Percentiles rank a stretch among this genome's conserved stretches.
phyloP scores from a whole-genome alignment of 2,329 filamentous ascomycete genomes.

The Pyrenochaeta sp. region DNA sequence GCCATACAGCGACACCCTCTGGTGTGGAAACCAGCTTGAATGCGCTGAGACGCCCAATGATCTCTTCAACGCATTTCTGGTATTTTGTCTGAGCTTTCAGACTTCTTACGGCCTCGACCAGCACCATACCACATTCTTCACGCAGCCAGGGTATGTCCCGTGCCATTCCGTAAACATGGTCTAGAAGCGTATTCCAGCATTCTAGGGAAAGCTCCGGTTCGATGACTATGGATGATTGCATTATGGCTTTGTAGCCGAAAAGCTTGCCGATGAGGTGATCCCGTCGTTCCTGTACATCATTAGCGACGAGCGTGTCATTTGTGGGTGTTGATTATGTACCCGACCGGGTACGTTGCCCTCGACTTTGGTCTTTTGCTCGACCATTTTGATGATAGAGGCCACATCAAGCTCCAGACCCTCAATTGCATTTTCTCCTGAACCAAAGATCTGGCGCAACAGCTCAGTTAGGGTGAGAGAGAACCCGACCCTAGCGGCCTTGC shows the following conservation, averaged over 20 bases:
- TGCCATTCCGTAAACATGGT: conserved; percentile 76
- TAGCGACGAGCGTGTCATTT: conserved; percentile 14
- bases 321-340: conserved; percentile 46
- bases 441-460: conserved; percentile 75
- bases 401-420: conserved; percentile 50
- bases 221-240: conserved; percentile 79
- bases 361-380: conserved; percentile 61
- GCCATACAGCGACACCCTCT: conserved; percentile 90
- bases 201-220: conserved; percentile 60
- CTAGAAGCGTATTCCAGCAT: conserved; percentile 73
- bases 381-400: conserved; percentile 58
- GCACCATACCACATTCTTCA: conserved; percentile 84
- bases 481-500: conserved; percentile 86
- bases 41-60: conserved; percentile 69
- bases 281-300: conserved; percentile 75
- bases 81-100: conserved; percentile 52
- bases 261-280: conserved; percentile 86
- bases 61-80: conserved; percentile 67
- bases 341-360: conserved; percentile 63
- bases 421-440: conserved; percentile 43
- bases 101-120: conserved; percentile 75
- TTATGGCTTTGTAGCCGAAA: conserved; percentile 86
- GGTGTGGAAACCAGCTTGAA: conserved; percentile 79
- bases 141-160: conserved; percentile 88
- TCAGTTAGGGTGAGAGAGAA: conserved; percentile 91